Evolutionary conservation across 2,329 filamentous ascomycete species (phyloP).

Genomic region (Neofusicoccum sp.): DNA sequence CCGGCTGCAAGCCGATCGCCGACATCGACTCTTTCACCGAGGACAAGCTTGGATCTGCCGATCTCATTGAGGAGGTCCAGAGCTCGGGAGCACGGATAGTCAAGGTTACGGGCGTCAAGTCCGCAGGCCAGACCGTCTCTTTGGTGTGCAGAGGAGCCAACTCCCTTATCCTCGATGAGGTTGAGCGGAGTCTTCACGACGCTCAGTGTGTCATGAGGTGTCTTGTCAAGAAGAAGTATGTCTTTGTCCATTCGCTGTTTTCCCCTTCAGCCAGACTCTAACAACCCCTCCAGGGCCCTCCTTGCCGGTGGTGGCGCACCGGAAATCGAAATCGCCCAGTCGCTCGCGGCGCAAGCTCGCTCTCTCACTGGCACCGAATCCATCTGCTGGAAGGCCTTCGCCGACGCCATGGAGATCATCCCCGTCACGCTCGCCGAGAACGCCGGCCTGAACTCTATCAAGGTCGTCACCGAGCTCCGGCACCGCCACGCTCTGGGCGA

Average conservation of each 20-base stretch:
- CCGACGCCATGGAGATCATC: slow-evolving; percentile 95
- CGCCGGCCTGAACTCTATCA: slow-evolving; percentile 96
- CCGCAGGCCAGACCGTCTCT: slow-evolving; percentile 82
- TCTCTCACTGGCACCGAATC: slow-evolving; percentile 87
- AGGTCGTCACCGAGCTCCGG: slow-evolving; percentile 93
- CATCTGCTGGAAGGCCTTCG: slow-evolving; percentile 99
- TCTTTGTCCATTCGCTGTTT: not conserved
- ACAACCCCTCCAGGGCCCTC: slow-evolving; percentile 58
- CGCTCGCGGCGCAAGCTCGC: slow-evolving; percentile 79
- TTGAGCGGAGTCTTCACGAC: slow-evolving; percentile 94
- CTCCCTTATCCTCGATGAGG: slow-evolving; percentile 91
- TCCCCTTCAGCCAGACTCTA: not conserved
- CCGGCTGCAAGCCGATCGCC: slow-evolving; percentile 97
- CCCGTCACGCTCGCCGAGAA: slow-evolving; percentile 97
- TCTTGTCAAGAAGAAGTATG: slow-evolving; percentile 88
- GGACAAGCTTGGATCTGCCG: slow-evolving; percentile 93
- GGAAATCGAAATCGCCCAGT: slow-evolving; percentile 92
- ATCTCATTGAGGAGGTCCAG: slow-evolving; percentile 90
- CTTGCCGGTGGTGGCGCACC: slow-evolving; percentile 96
- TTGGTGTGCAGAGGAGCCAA: slow-evolving; percentile 96
- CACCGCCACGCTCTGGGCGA: slow-evolving; percentile 94
- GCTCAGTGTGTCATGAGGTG: slow-evolving; percentile 97
- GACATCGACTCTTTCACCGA: slow-evolving; percentile 98
- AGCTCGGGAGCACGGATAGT: slow-evolving; percentile 88
- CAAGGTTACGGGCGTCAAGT: slow-evolving; percentile 90